Base-by-base conservation (phyloP, 371 early-diverging fungal genomes). In the Blakeslea trispora region DNA sequence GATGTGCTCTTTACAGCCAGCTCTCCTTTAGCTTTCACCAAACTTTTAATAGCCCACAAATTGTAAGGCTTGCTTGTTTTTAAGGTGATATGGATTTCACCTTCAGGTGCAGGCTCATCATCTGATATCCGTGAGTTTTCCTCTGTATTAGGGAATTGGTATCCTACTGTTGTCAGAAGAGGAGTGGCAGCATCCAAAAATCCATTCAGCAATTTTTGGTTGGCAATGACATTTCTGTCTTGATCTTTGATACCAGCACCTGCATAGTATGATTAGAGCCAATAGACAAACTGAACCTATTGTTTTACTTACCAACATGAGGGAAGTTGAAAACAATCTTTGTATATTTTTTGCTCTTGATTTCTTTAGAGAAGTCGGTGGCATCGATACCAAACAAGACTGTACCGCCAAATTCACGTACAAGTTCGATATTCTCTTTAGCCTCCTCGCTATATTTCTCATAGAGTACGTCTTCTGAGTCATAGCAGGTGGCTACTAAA, bases 301-400 rank as follows among this genome's bases (percentile, higher is more conserved):
- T 11, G 11, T 37, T 37, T 14, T 7, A 37, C 37, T 13, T 77
- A 81, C 96, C 97, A 15, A 86, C 88, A 66, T 97, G 97, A 42
- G 97, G 97, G 69, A 97, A 97, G 70, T 95, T 95, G 71, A 97
- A 96, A n/a, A 94, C 85, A 42, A 96, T 90, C 68, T 86, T 90
- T 41, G 83, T 76, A 59, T 91, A 96, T 41, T 69, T 51, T 48
- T 75, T 74, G 34, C 68, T 72, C 43, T 72, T 81, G n/a, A 94
- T 69, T 37, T 63, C 64, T 42, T 78, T 85, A 1, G 74, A 69
- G 42, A 96, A 61, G 43, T 82, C 67, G 0, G 96, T 96, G 0
- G 81, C 93, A 68, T 97, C 96, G 0, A 96, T 81, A 7, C 77
- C 84, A 71, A 82, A 94, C 17, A 92, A 48, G 1, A 93, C 88